phyloP scores from a whole-genome alignment of 2,329 filamentous ascomycete species.

The Fusarium praegraminearum region DNA sequence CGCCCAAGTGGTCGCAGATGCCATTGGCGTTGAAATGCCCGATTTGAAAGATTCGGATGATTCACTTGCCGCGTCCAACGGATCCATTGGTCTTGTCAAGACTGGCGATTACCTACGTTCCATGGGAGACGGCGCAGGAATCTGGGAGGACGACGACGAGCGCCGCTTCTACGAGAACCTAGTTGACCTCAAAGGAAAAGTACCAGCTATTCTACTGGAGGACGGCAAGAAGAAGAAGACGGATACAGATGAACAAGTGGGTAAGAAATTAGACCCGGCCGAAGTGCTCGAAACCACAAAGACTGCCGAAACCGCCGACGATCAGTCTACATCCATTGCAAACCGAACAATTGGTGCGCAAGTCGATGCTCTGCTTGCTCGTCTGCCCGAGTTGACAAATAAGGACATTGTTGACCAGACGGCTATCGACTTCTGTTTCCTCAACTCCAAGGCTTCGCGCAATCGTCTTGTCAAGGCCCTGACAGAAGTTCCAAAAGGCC shows the following conservation, averaged over 20 bases:
- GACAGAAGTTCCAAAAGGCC: conserved; percentile 93
- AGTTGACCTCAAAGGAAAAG: conserved; percentile 93
- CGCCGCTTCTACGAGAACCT: conserved; percentile 98
- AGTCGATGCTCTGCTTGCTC: conserved; percentile 88
- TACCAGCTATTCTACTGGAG: conserved; percentile 92
- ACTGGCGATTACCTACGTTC: conserved; percentile 92
- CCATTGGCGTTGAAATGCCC: conserved; percentile 91
- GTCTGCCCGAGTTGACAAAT: conserved; percentile 89
- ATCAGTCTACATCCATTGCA: conserved; percentile 91
- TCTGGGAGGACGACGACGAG: conserved; percentile 99
- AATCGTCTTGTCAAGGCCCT: conserved; percentile 94
- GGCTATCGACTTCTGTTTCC: conserved; percentile 96
- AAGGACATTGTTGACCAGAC: conserved; percentile 94
- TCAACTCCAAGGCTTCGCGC: conserved; percentile 97
- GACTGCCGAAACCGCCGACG: conserved; percentile 70
- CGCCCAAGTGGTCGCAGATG: conserved; percentile 90
- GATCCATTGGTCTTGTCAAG: conserved; percentile 92
- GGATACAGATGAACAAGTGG: conserved; percentile 83
- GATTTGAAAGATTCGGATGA: conserved; percentile 88
- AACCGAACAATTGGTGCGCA: conserved; percentile 99
- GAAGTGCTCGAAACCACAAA: conserved; percentile 66
- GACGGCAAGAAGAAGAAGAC: conserved; percentile 94
- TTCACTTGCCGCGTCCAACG: conserved; percentile 71
- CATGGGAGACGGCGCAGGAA: conserved; percentile 89
- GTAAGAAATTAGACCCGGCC: conserved; percentile 74